Percentiles rank a stretch among this genome's conserved stretches.
These are phyloP conservation scores for Hibiscus tridactylites DNA, from an alignment of 345 rosid species.

Conservation along the genomic window DNA sequence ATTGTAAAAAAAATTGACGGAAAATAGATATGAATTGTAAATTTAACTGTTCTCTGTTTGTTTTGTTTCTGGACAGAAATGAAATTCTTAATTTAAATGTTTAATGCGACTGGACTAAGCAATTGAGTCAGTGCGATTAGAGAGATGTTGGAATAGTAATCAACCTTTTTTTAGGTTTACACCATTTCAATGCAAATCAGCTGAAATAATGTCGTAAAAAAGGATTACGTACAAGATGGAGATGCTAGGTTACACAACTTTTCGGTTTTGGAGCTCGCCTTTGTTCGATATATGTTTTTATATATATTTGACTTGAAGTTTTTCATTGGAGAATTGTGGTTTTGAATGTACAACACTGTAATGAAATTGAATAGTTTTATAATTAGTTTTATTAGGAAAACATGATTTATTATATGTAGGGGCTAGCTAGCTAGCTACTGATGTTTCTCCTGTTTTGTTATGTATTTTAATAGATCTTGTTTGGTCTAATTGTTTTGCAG, in stretches of 20 bases:
- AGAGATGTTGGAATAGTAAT: background rate
- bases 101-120: background rate
- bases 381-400: background rate
- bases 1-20: background rate
- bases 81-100: background rate
- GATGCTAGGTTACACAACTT: background rate
- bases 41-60: background rate
- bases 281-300: too few relatives aligned
- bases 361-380: background rate
- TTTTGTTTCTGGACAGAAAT: background rate
- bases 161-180: background rate
- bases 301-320: background rate
- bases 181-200: background rate
- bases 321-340: background rate
- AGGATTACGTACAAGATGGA: background rate
- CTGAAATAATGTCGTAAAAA: background rate
- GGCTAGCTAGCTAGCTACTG: background rate
- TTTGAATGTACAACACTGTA: background rate
- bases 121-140: background rate
- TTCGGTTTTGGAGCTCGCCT: background rate
- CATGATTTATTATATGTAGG: background rate
- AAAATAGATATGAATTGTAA: background rate
- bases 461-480: background rate
- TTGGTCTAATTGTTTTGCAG: conserved; percentile 22
- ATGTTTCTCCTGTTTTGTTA: background rate